Evolutionary conservation across 1,284 basidiomycete species (phyloP).

Genomic region (Boletellus deceptivus): DNA sequence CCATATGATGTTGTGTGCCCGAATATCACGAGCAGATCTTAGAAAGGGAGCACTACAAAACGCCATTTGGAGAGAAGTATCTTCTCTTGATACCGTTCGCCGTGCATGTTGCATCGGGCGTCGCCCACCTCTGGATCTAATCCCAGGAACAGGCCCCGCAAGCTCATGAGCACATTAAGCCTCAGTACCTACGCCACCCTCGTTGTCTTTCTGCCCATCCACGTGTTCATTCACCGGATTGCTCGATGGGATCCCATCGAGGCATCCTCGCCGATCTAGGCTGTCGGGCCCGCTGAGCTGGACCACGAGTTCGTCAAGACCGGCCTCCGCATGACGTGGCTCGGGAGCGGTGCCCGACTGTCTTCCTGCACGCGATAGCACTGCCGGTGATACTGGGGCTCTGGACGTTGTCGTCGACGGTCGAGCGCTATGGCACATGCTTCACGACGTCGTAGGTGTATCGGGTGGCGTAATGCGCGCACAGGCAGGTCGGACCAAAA

Average conservation of each 20-base stretch:
- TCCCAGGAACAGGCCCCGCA: conserved; percentile 29
- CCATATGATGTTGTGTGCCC: too few species aligned
- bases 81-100: conserved; percentile 60
- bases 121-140: conserved; percentile 34
- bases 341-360: conserved; percentile 12
- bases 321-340: conserved; percentile 49
- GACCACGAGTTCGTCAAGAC: conserved; percentile 75
- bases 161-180: conserved; percentile 46
- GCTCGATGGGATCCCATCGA: conserved; percentile 38
- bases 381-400: conserved; percentile 56
- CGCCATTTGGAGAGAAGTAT: conserved; percentile 57
- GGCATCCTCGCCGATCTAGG: conserved; percentile 45
- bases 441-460: conserved; percentile 30
- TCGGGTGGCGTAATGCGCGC: conserved; percentile 2
- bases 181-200: conserved; percentile 55
- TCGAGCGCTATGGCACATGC: conserved; percentile 43
- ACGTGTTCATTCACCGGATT: conserved; percentile 61
- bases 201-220: conserved; percentile 58
- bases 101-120: conserved; percentile 54
- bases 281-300: conserved; percentile 67
- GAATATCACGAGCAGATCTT: conserved; percentile 47
- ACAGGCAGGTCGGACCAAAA: too few species aligned
- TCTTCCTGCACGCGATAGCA: conserved; percentile 33
- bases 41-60: conserved; percentile 79
- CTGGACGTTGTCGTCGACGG: conserved; percentile 47